Evolutionary conservation across 2,329 filamentous ascomycete genomes (phyloP).

Genomic region (Fonsecaea nubica): DNA sequence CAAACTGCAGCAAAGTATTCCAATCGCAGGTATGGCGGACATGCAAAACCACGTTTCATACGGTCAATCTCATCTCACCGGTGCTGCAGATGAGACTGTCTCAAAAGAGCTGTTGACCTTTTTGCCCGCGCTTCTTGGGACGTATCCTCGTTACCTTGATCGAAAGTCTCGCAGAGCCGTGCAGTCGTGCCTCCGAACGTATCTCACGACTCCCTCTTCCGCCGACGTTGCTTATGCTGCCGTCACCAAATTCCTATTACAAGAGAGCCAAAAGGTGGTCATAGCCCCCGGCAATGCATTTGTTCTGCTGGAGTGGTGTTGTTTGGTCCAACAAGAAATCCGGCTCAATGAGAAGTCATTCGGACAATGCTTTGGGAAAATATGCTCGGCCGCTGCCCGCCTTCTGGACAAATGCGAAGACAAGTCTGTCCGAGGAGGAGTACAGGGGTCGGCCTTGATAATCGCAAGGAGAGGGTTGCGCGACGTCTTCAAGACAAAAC

Average conservation of each 20-base stretch:
- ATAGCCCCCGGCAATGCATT: conserved; percentile 84
- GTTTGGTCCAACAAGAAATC: conserved; percentile 75
- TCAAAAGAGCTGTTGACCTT: conserved; percentile 10
- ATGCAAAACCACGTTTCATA: background rate
- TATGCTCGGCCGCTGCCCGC: conserved; percentile 73
- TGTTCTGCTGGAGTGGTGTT: conserved; percentile 89
- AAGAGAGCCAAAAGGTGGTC: conserved; percentile 76
- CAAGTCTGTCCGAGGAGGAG: conserved; percentile 65
- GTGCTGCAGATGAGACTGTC: conserved; percentile 17
- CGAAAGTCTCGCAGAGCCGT: conserved; percentile 81
- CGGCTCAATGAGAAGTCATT: conserved; percentile 65
- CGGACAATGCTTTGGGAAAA: conserved; percentile 60
- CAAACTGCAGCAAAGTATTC: conserved; percentile 34
- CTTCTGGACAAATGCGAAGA: conserved; percentile 79
- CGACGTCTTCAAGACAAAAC: conserved; percentile 68
- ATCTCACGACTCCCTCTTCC: conserved; percentile 66
- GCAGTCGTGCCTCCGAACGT: conserved; percentile 75
- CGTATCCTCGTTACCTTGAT: conserved; percentile 86
- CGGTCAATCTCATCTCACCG: conserved; percentile 23
- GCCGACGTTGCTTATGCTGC: conserved; percentile 42
- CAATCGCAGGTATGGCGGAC: conserved; percentile 25
- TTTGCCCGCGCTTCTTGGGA: conserved; percentile 70
- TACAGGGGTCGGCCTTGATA: conserved; percentile 76
- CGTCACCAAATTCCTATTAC: conserved; percentile 69
- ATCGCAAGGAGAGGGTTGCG: conserved; percentile 81